phyloP scores from a whole-genome alignment of 139 green algal genomes.

The Parachlorella kessleri region DNA sequence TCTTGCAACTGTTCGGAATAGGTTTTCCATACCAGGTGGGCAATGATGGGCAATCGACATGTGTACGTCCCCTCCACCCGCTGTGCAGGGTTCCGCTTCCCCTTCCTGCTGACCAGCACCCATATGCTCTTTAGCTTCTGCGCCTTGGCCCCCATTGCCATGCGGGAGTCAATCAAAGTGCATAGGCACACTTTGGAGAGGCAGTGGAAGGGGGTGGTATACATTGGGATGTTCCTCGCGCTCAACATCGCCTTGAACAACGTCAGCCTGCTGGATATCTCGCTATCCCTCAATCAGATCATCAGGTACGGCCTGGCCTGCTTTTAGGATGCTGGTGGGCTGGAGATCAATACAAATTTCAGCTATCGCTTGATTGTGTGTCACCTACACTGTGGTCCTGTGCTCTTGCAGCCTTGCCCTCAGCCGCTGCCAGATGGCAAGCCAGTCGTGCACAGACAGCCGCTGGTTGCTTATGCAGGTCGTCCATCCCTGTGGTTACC shows the following conservation, averaged over 20 bases:
- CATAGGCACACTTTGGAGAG: conserved; percentile 51
- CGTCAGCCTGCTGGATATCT: conserved; percentile 53
- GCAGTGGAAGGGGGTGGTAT: conserved; percentile 53
- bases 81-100: conserved; percentile 64
- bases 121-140: conserved; percentile 21
- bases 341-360: too few species aligned
- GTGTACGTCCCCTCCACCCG: too few species aligned
- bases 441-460: too few species aligned
- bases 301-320: conserved; percentile 52
- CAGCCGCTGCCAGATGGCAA: too few species aligned
- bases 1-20: too few species aligned
- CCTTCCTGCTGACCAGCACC: conserved; percentile 57
- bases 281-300: conserved; percentile 66
- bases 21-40: too few species aligned
- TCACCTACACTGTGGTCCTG: too few species aligned
- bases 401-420: too few species aligned
- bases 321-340: too few species aligned
- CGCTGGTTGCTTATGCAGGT: too few species aligned
- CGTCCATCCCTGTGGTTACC: conserved; percentile 59
- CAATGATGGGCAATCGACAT: too few species aligned
- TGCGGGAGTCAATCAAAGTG: conserved; percentile 26
- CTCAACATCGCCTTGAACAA: conserved; percentile 71
- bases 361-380: too few species aligned
- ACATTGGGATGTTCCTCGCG: conserved; percentile 62
- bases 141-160: conserved; percentile 48